These are phyloP conservation scores for Syzygium aromaticum DNA, from an alignment of 345 rosid species.

Conservation along the genomic window DNA sequence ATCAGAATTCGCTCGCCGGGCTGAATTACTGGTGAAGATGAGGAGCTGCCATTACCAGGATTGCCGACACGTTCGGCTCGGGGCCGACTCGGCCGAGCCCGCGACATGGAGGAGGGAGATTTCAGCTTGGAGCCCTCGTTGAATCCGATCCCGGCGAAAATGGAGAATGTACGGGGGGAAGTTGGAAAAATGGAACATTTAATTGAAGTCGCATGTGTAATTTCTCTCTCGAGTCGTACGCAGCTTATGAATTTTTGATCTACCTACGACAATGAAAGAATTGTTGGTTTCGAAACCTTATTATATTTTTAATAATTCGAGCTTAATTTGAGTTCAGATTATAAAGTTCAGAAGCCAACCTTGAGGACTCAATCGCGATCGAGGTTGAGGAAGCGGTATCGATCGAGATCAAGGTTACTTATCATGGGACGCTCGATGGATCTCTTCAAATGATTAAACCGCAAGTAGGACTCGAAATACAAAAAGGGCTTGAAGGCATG, in stretches of 20 bases:
- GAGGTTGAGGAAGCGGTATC: not conserved
- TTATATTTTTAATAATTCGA: not conserved
- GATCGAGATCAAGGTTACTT: not conserved
- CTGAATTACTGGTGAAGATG: not conserved
- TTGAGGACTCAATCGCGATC: not conserved
- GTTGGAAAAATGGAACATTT: not conserved
- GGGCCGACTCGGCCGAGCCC: not conserved
- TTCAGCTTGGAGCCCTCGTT: not conserved
- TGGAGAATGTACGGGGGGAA: not conserved
- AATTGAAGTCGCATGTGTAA: not conserved
- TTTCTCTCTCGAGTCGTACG: not conserved
- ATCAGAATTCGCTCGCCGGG: not conserved
- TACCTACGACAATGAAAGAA: not conserved
- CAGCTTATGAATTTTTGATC: not conserved
- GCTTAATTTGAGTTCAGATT: not conserved
- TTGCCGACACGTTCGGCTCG: not conserved
- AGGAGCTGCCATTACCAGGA: not conserved
- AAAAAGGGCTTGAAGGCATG: not conserved
- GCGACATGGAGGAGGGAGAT: not conserved
- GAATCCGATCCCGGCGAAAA: not conserved
- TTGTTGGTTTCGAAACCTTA: not conserved
- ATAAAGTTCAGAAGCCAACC: not conserved
- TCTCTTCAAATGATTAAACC: not conserved
- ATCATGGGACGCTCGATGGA: accelerated
- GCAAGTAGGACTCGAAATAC: not conserved